A percentile compares a stretch with the other conserved stretches of the same genome.
Conservation (phyloP, 495 filamentous ascomycete genomes). For the Clohesyomyces aquaticus region DNA sequence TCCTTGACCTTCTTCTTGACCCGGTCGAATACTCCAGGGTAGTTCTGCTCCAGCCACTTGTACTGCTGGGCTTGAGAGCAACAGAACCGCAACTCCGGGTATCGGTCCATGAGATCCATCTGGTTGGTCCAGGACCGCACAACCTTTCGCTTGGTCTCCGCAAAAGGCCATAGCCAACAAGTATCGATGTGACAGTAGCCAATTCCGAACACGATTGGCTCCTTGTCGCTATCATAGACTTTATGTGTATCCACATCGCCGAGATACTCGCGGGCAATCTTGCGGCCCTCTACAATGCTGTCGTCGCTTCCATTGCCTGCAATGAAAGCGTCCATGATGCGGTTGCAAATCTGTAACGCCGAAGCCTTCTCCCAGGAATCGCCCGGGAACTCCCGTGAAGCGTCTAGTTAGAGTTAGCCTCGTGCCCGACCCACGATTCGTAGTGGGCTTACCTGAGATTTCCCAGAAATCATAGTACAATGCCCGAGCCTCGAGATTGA, state of each 20-base stretch:
- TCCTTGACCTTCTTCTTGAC: slow-evolving; percentile 90
- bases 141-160: slow-evolving; percentile 97
- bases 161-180: slow-evolving; percentile 98
- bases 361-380: slow-evolving; percentile 71
- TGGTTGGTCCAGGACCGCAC: slow-evolving; percentile 96
- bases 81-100: slow-evolving; percentile 90
- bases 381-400: slow-evolving; percentile 46
- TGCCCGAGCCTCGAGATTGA: slow-evolving; percentile 81
- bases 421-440: too few species aligned
- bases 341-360: slow-evolving; percentile 78
- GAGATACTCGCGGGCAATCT: slow-evolving; percentile 80
- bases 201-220: slow-evolving; percentile 81
- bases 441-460: slow-evolving; percentile 57
- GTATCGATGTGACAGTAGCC: slow-evolving; percentile 98
- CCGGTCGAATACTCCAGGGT: slow-evolving; percentile 83
- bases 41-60: slow-evolving; percentile 92
- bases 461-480: slow-evolving; percentile 95
- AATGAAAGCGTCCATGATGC: slow-evolving; percentile 88
- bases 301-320: slow-evolving; percentile 72
- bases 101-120: slow-evolving; percentile 89
- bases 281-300: slow-evolving; percentile 74
- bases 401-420: slow-evolving; percentile 36
- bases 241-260: slow-evolving; percentile 80
- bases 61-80: slow-evolving; percentile 95
- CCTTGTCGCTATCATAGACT: slow-evolving; percentile 76